Base-by-base conservation (phyloP, 345 rosid genomes). In the Syzygium aromaticum region DNA sequence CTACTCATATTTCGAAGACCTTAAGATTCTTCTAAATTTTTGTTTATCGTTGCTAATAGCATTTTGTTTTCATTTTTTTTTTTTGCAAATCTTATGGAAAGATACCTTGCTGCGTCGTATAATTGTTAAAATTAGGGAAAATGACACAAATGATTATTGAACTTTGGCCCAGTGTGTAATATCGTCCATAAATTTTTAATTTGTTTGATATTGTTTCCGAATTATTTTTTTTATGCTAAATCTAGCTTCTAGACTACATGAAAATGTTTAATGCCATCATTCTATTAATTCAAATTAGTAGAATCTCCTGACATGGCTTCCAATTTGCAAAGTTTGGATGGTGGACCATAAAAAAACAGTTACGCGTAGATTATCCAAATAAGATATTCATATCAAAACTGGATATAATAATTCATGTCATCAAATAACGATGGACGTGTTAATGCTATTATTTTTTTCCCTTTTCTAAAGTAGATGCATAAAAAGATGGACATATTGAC, bases 191-290 rank as follows among this genome's bases (percentile, higher is more conserved):
- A 4, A 73, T 0, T 3, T 73, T 73, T 73, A 33, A 67, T 19
- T 33, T 30, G 2, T 67, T 19, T 1, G 1, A 73, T 33, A 13
- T 33, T 5, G 2, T 19, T 19, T 73, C 0, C 4, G 6, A 33
- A 33, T 1, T 9, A 17, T 17, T 1, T 1, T 1, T 33, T 33
- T 17, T 33, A 17, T 33, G 5, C 17, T 67, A 3, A 67, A 67
- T 67, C 11, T 67, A 67, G 25, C 33, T 7, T 8, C 1, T 30
- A 30, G 2, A 5, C 9, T 67, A 5, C 5, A 33, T 67, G 43
- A 33, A 67, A 17, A 33, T 67, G 0, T 67, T 33, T 0, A 17
- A 2, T 67, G 23, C 1, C 0, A 0, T 17, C 46, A 17, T 64
- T 64, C 1, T 5, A 11, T 30, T 30, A 16, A 64, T 30, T 64